These are phyloP conservation scores for Domatiomyces globalis DNA, from an alignment of 2,329 filamentous ascomycete genomes.

Conservation along the genomic window DNA sequence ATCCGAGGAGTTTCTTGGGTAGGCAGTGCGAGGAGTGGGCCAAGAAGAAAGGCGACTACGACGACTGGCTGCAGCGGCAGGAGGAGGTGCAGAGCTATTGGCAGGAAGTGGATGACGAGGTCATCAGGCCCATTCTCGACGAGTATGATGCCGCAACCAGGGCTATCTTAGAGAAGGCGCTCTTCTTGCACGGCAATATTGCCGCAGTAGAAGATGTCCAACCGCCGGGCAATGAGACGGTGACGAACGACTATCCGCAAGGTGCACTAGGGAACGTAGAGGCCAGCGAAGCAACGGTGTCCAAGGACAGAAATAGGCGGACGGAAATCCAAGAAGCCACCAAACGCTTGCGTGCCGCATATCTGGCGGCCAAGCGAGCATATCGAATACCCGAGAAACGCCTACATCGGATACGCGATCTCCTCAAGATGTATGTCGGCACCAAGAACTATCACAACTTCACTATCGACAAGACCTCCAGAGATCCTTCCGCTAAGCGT, in stretches of 20 bases:
- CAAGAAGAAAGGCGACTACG: slow-evolving; percentile 56
- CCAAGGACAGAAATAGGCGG: neutral
- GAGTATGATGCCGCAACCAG: slow-evolving; percentile 29
- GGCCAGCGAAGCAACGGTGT: neutral
- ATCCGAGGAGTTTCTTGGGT: slow-evolving; percentile 73
- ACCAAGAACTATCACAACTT: slow-evolving; percentile 96
- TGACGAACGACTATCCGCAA: slow-evolving; percentile 8
- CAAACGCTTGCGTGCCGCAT: slow-evolving; percentile 65
- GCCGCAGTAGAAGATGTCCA: slow-evolving; percentile 19
- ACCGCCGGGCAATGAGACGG: slow-evolving; percentile 1
- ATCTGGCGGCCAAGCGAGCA: slow-evolving; percentile 64
- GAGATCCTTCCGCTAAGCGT: slow-evolving; percentile 72
- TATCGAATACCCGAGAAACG: slow-evolving; percentile 68
- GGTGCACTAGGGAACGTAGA: slow-evolving; percentile 8
- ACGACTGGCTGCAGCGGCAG: slow-evolving; percentile 54
- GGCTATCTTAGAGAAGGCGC: slow-evolving; percentile 24
- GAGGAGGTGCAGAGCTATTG: slow-evolving; percentile 71
- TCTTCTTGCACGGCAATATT: slow-evolving; percentile 26
- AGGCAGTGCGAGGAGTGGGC: slow-evolving; percentile 68
- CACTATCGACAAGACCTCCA: slow-evolving; percentile 73
- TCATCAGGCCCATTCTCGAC: slow-evolving; percentile 55
- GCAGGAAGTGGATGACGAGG: slow-evolving; percentile 64
- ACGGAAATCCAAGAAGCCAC: slow-evolving; percentile 45
- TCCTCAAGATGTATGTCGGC: slow-evolving; percentile 61
- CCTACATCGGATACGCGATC: slow-evolving; percentile 58